phyloP scores from a whole-genome alignment of 164 flowering plant genomes.

The Echeveria elegans region DNA sequence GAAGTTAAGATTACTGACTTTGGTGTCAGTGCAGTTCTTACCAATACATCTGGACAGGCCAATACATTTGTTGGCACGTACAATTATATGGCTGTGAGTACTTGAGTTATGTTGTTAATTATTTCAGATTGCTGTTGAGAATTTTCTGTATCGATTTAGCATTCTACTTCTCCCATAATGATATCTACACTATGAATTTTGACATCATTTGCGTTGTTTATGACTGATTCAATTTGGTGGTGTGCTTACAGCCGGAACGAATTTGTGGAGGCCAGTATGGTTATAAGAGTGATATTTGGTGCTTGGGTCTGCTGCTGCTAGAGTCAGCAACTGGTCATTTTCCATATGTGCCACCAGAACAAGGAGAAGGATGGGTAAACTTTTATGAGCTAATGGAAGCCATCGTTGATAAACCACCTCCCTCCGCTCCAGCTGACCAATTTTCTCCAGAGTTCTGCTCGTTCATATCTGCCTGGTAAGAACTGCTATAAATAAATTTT shows the following conservation, averaged over 20 bases:
- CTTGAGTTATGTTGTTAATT: background rate
- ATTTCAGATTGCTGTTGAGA: background rate
- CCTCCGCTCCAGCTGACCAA: conserved; percentile 60
- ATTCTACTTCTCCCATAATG: too few relatives aligned
- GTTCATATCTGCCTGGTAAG: conserved; percentile 81
- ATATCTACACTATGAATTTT: too few relatives aligned
- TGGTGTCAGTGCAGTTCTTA: too few relatives aligned
- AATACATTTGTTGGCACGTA: conserved; percentile 73
- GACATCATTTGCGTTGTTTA: background rate
- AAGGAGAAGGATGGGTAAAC: conserved; percentile 49
- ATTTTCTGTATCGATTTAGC: too few relatives aligned
- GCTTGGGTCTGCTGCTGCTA: conserved; percentile 79
- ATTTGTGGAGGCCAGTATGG: conserved; percentile 56
- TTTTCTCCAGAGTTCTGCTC: too few relatives aligned
- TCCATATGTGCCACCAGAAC: conserved; percentile 67
- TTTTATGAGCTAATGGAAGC: conserved; percentile 80
- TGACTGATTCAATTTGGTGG: conserved; percentile 3
- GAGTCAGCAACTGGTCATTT: conserved; percentile 88
- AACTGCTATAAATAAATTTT: background rate
- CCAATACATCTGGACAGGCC: conserved; percentile 67
- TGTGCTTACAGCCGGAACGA: conserved; percentile 72
- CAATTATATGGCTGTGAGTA: conserved; percentile 99
- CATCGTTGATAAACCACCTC: conserved; percentile 67
- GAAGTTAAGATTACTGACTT: too few relatives aligned
- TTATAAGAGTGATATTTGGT: conserved; percentile 90